Percentiles rank a stretch among this genome's conserved stretches.
Conservation (phyloP, 2,329 filamentous ascomycete genomes). For the Fusarium sp. region DNA sequence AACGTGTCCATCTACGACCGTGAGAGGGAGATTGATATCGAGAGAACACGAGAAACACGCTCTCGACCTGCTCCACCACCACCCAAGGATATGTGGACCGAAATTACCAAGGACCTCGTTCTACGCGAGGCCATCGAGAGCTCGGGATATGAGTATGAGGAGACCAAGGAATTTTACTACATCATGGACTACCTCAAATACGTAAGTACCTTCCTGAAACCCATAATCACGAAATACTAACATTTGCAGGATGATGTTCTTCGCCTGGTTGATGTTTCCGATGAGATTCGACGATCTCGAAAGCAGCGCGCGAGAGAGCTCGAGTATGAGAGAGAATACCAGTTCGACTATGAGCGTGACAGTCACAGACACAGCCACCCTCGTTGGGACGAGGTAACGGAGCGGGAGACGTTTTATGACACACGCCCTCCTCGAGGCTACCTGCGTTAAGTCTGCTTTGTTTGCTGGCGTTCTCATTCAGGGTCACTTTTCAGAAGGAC, state of each 20-base stretch:
- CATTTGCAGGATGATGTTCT: constrained; percentile 81
- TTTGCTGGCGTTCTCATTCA: constrained; percentile 31
- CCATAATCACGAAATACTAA: background rate
- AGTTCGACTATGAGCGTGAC: constrained; percentile 61
- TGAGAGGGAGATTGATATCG: constrained; percentile 63
- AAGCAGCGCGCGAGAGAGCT: constrained; percentile 64
- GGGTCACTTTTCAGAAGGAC: constrained; percentile 12
- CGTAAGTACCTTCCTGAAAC: constrained; percentile 65
- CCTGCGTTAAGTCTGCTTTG: constrained; percentile 39
- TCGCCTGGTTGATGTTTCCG: constrained; percentile 82
- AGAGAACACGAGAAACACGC: constrained; percentile 64
- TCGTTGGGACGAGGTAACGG: constrained; percentile 70
- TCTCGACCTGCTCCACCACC: constrained; percentile 53
- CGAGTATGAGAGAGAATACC: constrained; percentile 69
- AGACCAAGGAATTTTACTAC: constrained; percentile 91
- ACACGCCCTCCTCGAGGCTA: constrained; percentile 49
- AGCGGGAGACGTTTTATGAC: constrained; percentile 76
- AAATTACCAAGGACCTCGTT: constrained; percentile 94
- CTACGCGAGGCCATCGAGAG: constrained; percentile 86
- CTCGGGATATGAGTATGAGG: constrained; percentile 87
- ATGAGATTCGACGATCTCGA: constrained; percentile 78
- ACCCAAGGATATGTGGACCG: constrained; percentile 86
- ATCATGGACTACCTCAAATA: constrained; percentile 90
- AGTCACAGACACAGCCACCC: constrained; percentile 51
- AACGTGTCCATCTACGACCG: constrained; percentile 60